phyloP scores from a whole-genome alignment of 176 grass and related monocot species.

The Aegilops tauschii region DNA sequence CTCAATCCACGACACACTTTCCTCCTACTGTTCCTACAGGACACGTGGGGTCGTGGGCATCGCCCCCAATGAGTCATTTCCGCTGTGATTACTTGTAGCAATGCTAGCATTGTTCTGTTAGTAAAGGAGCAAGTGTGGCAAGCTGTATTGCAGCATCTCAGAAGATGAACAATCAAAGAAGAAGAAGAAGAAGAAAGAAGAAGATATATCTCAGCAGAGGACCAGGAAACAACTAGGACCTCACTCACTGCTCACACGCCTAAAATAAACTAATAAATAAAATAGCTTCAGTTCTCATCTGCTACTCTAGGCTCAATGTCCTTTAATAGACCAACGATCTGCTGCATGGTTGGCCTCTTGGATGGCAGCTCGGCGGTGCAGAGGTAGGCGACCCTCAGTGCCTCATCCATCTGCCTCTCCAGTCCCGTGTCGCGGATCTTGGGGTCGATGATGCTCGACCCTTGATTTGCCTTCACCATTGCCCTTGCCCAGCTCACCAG shows the following conservation, averaged over 20 bases:
- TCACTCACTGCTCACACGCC: conserved; percentile 19
- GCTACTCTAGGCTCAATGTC: conserved; percentile 78
- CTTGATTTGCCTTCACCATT: conserved; percentile 74
- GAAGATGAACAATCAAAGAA: conserved; percentile 1
- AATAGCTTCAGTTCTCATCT: conserved; percentile 39
- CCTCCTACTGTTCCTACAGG: neutral
- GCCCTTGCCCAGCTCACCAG: conserved; percentile 73
- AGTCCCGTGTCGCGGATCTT: conserved; percentile 71
- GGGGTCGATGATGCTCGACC: conserved; percentile 58
- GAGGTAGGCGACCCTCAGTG: conserved; percentile 80
- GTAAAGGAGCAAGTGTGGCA: conserved; percentile 31
- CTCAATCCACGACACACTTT: too few species aligned
- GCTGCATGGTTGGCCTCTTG: conserved; percentile 97
- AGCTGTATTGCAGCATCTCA: conserved; percentile 45
- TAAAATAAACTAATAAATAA: conserved; percentile 18
- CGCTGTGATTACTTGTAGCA: neutral
- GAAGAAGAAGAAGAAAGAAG: neutral
- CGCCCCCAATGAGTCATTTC: conserved; percentile 10
- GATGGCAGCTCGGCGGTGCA: conserved; percentile 82
- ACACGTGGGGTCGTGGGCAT: neutral
- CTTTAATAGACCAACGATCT: conserved; percentile 94
- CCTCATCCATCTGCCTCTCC: conserved; percentile 80
- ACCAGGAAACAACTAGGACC: conserved; percentile 38
- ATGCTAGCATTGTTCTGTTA: conserved; percentile 14
- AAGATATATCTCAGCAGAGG: conserved; percentile 21